phyloP scores from a whole-genome alignment of 2,329 filamentous ascomycete species.

The Cryoendolithus antarcticus region DNA sequence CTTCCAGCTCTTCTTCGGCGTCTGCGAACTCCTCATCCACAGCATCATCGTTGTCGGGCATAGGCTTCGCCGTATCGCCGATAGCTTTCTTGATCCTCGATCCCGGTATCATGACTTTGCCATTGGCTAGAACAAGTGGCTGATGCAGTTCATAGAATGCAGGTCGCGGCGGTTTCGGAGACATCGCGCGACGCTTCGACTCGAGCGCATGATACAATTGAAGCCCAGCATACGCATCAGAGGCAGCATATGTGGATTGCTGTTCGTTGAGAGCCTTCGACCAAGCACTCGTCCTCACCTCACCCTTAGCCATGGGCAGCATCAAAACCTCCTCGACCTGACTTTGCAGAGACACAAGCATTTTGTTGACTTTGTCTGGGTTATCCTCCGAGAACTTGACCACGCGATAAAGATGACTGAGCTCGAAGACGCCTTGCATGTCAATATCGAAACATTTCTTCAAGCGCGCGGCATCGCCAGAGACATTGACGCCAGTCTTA shows the following conservation, averaged over 20 bases:
- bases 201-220: constrained; percentile 65
- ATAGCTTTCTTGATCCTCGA: constrained; percentile 6
- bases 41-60: constrained; percentile 13
- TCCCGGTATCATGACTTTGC: constrained; percentile 10
- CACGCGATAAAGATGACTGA: constrained; percentile 70
- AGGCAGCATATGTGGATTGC: constrained; percentile 65
- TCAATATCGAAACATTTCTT: constrained; percentile 53
- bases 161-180: constrained; percentile 60
- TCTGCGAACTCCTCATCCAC: constrained; percentile 24
- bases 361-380: constrained; percentile 50
- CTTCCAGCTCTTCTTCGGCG: constrained; percentile 15
- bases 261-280: constrained; percentile 44
- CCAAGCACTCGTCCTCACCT: constrained; percentile 68
- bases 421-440: constrained; percentile 58
- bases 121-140: constrained; percentile 47
- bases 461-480: constrained; percentile 53
- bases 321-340: constrained; percentile 61
- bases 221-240: constrained; percentile 69
- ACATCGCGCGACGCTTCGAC: constrained; percentile 49
- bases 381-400: constrained; percentile 52
- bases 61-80: constrained; percentile 7
- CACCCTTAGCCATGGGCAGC: constrained; percentile 64
- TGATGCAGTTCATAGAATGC: constrained; percentile 53
- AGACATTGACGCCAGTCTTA: constrained; percentile 68
- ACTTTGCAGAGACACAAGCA: constrained; percentile 50